Conservation (phyloP, 2,329 filamentous ascomycete genomes). For the Xylariaceae sp. region DNA sequence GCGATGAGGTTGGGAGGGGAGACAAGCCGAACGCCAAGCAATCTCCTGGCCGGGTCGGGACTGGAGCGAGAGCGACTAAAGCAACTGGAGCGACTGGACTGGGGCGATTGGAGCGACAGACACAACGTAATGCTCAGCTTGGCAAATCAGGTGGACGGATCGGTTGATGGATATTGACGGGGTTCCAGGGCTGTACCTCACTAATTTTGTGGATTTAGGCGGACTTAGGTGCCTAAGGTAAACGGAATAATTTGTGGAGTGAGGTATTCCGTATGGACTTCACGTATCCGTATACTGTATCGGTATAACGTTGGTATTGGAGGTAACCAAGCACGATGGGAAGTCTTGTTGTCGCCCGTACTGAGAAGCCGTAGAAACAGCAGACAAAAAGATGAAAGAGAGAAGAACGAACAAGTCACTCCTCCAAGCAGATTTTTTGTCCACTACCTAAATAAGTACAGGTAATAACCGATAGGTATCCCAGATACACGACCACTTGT, state of each 20-base stretch:
- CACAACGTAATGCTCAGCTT: slow-evolving; percentile 20
- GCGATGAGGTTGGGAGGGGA: slow-evolving; percentile 21
- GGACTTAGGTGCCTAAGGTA: neutral
- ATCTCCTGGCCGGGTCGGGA: slow-evolving; percentile 1
- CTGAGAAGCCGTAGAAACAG: too few relatives aligned
- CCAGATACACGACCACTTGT: too few relatives aligned
- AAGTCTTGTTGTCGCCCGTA: neutral
- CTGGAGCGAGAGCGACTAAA: neutral
- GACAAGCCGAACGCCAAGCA: slow-evolving; percentile 16
- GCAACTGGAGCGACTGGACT: neutral
- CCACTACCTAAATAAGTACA: too few relatives aligned
- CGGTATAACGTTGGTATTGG: neutral
- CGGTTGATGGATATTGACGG: neutral
- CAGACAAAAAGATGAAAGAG: too few relatives aligned
- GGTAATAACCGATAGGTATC: too few relatives aligned
- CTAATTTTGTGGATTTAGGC: neutral
- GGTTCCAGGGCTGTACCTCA: slow-evolving; percentile 1
- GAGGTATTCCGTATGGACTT: too few relatives aligned
- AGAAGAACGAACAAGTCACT: too few relatives aligned
- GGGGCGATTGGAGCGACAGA: neutral
- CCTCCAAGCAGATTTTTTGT: too few relatives aligned
- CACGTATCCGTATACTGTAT: neutral
- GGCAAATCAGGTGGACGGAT: slow-evolving; percentile 5
- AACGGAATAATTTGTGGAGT: neutral
- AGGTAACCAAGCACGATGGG: neutral